Conservation (phyloP, 2,329 filamentous ascomycete genomes). For the Leptographium radiaticola region DNA sequence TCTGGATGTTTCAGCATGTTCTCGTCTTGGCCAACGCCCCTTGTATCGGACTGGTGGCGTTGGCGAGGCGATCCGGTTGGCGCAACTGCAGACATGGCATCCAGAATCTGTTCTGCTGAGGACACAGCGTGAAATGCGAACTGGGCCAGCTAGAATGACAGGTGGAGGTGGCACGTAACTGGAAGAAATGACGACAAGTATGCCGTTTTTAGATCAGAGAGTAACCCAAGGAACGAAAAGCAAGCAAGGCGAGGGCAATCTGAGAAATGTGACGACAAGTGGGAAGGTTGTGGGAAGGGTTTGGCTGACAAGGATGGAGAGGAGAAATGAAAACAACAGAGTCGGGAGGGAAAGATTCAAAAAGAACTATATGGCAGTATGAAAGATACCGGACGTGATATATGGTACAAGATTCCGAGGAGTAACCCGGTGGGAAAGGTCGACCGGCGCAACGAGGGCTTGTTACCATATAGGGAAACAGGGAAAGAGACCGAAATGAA, state of each 20-base stretch:
- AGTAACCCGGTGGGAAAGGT: slow-evolving; percentile 4
- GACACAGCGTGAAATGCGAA: background rate
- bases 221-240: slow-evolving; percentile 9
- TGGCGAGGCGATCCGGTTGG: slow-evolving; percentile 29
- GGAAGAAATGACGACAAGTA: slow-evolving; percentile 11
- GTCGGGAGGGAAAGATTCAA: background rate
- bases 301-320: background rate
- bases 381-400: background rate
- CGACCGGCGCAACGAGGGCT: background rate
- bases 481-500: background rate
- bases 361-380: slow-evolving; percentile 1
- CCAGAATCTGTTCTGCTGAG: background rate
- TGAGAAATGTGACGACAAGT: background rate
- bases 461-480: slow-evolving; percentile 3
- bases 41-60: slow-evolving; percentile 21
- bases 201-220: slow-evolving; percentile 9
- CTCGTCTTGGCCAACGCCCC: slow-evolving; percentile 21
- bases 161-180: slow-evolving; percentile 4
- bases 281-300: background rate
- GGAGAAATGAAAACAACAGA: background rate
- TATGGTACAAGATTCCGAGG: background rate
- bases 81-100: slow-evolving; percentile 25
- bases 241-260: too few relatives aligned
- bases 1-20: slow-evolving; percentile 23
- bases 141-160: slow-evolving; percentile 12